These are phyloP conservation scores for Talaromyces atroroseus DNA, from an alignment of 2,329 filamentous ascomycete genomes.

Conservation along the genomic window DNA sequence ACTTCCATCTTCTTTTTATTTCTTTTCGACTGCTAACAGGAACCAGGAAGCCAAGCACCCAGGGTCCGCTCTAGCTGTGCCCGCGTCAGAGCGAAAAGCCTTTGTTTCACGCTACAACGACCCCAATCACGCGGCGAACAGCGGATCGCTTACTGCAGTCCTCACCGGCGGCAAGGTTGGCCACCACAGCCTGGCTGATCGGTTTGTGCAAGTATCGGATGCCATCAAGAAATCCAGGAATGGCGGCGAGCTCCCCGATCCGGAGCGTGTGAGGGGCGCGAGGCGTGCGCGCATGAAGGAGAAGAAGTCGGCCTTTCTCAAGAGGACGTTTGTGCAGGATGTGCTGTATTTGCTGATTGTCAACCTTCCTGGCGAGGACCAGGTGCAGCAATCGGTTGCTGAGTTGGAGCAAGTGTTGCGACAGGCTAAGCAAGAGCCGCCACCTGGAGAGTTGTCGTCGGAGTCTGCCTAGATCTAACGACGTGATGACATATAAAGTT, in stretches of 20 bases:
- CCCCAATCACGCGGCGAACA: background rate
- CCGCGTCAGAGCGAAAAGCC: background rate
- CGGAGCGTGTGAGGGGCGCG: background rate
- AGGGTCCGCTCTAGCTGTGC: background rate
- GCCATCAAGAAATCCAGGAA: background rate
- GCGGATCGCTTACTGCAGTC: background rate
- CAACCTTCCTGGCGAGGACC: constrained; percentile 44
- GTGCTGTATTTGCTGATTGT: constrained; percentile 50
- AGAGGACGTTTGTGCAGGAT: constrained; percentile 28
- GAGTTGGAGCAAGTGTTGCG: background rate
- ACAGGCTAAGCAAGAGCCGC: background rate
- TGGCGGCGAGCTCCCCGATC: background rate
- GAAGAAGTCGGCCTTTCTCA: background rate
- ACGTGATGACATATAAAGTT: no score
- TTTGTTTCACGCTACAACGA: background rate
- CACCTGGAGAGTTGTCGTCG: background rate
- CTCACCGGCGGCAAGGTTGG: background rate
- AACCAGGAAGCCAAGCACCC: background rate
- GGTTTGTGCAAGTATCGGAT: background rate
- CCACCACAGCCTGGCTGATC: background rate
- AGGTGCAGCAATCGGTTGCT: constrained; percentile 25
- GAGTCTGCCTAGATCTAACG: no score
- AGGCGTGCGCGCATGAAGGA: background rate
- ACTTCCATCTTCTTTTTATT: background rate
- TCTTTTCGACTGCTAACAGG: background rate